Conservation (phyloP, 1,284 basidiomycete genomes). For the Leccinum solheimii region DNA sequence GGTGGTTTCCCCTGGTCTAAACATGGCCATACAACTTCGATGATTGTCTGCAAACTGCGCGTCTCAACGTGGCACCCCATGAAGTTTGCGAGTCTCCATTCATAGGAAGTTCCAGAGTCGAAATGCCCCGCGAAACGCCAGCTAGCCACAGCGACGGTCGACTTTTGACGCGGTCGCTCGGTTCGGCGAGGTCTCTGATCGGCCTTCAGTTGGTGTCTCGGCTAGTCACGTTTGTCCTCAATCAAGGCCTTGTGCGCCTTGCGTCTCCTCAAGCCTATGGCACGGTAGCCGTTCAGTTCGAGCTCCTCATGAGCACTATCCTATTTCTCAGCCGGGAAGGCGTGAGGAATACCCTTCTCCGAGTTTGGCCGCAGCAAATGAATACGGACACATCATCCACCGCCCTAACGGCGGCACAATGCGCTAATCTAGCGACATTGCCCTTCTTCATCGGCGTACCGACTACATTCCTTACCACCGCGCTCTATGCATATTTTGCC, state of each 20-base stretch:
- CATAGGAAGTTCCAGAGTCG: conserved; percentile 5
- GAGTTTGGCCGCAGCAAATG: conserved; percentile 38
- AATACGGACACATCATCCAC: conserved; percentile 16
- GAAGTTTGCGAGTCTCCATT: conserved; percentile 7
- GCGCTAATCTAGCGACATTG: conserved; percentile 55
- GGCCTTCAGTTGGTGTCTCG: conserved; percentile 85
- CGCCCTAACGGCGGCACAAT: conserved; percentile 19
- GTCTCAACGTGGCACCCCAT: conserved; percentile 1
- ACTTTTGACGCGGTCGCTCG: conserved; percentile 45
- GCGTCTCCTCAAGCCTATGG: conserved; percentile 87
- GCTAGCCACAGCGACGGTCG: conserved; percentile 13
- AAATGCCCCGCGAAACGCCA: conserved; percentile 17
- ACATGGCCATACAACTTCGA: conserved; percentile 28
- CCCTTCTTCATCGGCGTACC: conserved; percentile 61
- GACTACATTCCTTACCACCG: conserved; percentile 46
- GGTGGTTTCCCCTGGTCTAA: neutral
- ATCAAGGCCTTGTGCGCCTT: conserved; percentile 84
- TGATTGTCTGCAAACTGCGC: neutral
- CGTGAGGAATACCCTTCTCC: conserved; percentile 78
- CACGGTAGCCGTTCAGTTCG: conserved; percentile 84
- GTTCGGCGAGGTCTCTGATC: conserved; percentile 80
- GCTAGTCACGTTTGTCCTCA: conserved; percentile 83
- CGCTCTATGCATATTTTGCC: conserved; percentile 52
- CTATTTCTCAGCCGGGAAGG: conserved; percentile 93
- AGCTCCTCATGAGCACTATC: conserved; percentile 84